Evolutionary conservation across 495 filamentous ascomycete genomes (phyloP).

Genomic region (Hypomontagnella monticulosa): DNA sequence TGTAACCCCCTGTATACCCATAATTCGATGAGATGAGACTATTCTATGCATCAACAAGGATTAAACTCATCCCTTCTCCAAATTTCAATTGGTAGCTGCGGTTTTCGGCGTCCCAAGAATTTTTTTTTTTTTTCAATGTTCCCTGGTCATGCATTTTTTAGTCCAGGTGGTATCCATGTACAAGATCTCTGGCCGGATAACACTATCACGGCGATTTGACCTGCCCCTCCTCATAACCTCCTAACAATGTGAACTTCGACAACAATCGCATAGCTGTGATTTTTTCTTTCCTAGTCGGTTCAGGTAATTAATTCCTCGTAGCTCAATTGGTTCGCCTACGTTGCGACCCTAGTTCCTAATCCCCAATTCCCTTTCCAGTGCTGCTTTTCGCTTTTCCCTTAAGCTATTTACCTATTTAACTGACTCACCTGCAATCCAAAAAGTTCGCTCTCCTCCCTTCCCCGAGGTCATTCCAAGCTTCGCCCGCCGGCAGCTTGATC

Average conservation of each 20-base stretch:
- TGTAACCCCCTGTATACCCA: neutral
- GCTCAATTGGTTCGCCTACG: conserved; percentile 34
- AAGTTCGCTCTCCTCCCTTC: conserved; percentile 24
- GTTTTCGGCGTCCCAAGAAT: conserved; percentile 36
- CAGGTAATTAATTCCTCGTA: conserved; percentile 31
- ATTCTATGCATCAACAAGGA: conserved; percentile 26
- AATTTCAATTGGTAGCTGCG: conserved; percentile 31
- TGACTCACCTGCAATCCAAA: conserved; percentile 23
- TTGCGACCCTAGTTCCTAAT: neutral
- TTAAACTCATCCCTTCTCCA: conserved; percentile 9
- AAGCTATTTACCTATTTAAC: conserved; percentile 8
- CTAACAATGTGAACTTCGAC: conserved; percentile 40
- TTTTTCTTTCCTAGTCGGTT: conserved; percentile 26
- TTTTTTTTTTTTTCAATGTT: conserved; percentile 40
- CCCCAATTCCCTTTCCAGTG: neutral
- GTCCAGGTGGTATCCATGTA: no score
- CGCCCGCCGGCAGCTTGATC: conserved; percentile 38
- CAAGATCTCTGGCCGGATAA: conserved; percentile 25
- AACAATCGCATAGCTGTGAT: conserved; percentile 9
- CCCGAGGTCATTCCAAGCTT: conserved; percentile 28
- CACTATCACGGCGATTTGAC: conserved; percentile 30
- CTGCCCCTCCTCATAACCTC: conserved; percentile 37
- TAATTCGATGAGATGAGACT: conserved; percentile 7
- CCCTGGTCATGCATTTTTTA: conserved; percentile 19
- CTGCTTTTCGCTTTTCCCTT: conserved; percentile 3